Percentiles rank a stretch among this genome's conserved stretches.
phyloP scores from a whole-genome alignment of 2,329 filamentous ascomycete species.

The Xylariomycetidae sp. region DNA sequence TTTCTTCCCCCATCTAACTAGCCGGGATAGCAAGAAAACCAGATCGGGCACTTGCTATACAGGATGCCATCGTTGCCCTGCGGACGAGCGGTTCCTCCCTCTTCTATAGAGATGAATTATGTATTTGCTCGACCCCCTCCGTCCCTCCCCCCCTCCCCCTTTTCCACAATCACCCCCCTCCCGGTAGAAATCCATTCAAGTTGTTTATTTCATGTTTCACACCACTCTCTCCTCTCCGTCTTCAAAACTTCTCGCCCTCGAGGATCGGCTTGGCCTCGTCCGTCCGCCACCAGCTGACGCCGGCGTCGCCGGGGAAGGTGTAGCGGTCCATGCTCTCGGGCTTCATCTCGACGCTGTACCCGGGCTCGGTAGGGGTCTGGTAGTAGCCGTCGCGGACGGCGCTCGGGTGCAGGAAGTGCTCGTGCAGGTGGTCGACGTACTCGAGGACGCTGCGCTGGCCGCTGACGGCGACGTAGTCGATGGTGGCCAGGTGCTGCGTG shows the following conservation, averaged over 20 bases:
- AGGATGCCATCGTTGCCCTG: no score
- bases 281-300: slow-evolving; percentile 80
- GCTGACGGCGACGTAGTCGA: slow-evolving; percentile 85
- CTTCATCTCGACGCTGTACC: slow-evolving; percentile 95
- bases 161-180: not conserved
- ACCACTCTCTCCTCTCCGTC: not conserved
- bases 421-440: slow-evolving; percentile 89
- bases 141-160: not conserved
- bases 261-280: slow-evolving; percentile 74
- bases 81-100: no score
- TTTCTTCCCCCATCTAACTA: no score
- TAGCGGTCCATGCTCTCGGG: slow-evolving; percentile 77
- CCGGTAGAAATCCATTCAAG: not conserved
- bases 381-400: slow-evolving; percentile 83
- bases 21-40: no score
- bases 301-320: slow-evolving; percentile 70
- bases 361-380: slow-evolving; percentile 75
- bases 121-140: not conserved
- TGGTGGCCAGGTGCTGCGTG: slow-evolving; percentile 86
- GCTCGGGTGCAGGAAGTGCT: slow-evolving; percentile 82
- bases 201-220: not conserved
- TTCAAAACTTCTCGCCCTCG: slow-evolving; percentile 53
- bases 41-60: no score
- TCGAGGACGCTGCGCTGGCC: slow-evolving; percentile 80
- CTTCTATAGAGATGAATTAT: not conserved